Conservation (phyloP, 352 stramenopile species). For the Elongisporangium undulatum region DNA sequence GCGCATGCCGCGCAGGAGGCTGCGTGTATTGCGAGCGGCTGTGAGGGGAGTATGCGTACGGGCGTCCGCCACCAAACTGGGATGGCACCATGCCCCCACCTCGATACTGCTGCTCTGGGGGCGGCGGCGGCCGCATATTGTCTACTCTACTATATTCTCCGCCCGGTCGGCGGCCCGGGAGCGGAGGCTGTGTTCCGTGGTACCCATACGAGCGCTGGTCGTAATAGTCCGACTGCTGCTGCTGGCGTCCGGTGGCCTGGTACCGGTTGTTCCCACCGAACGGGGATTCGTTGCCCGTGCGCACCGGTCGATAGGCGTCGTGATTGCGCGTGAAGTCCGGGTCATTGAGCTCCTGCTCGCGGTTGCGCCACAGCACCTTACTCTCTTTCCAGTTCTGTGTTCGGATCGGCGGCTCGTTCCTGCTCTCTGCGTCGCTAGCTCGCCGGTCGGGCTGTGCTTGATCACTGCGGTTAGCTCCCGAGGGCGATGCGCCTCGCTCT, state of each 20-base stretch:
- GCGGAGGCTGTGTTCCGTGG: conserved; percentile 14
- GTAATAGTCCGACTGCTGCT: conserved; percentile 15
- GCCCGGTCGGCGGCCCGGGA: conserved; percentile 24
- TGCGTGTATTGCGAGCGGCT: conserved; percentile 10
- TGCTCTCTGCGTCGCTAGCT: conserved; percentile 2
- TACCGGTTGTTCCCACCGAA: conserved; percentile 25
- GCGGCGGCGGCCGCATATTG: conserved; percentile 18
- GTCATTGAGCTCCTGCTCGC: conserved; percentile 92
- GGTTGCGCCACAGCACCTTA: conserved; percentile 93
- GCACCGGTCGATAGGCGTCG: conserved; percentile 48
- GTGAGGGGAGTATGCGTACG: conserved; percentile 26
- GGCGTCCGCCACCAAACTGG: conserved; percentile 19
- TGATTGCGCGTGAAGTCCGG: conserved; percentile 88
- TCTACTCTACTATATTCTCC: conserved; percentile 69
- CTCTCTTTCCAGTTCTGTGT: conserved; percentile 82
- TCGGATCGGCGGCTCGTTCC: background rate
- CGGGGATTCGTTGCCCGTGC: conserved; percentile 7
- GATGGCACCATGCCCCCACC: conserved; percentile 20
- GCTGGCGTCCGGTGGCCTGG: conserved; percentile 1
- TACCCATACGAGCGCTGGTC: conserved; percentile 21
- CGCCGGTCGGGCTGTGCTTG: background rate
- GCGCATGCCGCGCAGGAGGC: conserved; percentile 6
- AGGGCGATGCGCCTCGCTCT: background rate
- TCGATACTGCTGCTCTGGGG: conserved; percentile 27
- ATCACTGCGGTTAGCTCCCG: background rate